Evolutionary conservation across 768 basidiomycete species (phyloP), one percentile per base, ranked within the genome.

Genomic region (Lactarius pseudohatsudake): DNA sequence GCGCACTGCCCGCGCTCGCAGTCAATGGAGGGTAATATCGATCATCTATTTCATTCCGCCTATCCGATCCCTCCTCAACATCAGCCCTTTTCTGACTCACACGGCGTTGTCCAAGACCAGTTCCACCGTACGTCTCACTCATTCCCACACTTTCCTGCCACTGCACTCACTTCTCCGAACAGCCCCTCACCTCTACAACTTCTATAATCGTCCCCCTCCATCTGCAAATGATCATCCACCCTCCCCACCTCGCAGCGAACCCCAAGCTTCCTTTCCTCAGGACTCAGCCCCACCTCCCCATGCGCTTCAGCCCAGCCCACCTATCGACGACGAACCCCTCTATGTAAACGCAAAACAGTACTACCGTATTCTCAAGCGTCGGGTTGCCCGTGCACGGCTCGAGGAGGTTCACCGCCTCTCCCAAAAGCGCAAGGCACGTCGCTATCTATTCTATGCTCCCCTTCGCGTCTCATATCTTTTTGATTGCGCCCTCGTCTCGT

Each of bases 321-420:
- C 77, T 65, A 82, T 92, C 72, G 96, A 98, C 78, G 95, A 98
- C 70, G 96, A 99, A 76, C 96, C 97, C 32, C 88, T 99, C 71
- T 98, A 98, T 79, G 97, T 99, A 66, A 99, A 99, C 73, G 96
- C 97, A 66, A 99, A 99, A 76, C 97, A 99, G 79, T 99, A 98
- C 76, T 94, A 96, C 73, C 92, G 97, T 75, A 98, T 99, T 73
- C 85, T 99, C 77, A 98, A 98, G 81, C 85, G 97, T 69, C 85
- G 97, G 64, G 85, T 92, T 71, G 95, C 96, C 6, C 81, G 96
- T 54, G 92, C 94, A 3, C 84, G 97, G 58, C 83, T 98, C 61
- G 96, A 97, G 73, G 96, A 98, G 77, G 83, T 98, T 61, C 95
- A 97, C 71, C 84, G 94, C 69, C 85, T 99, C 69, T 95, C 94